A percentile compares a stretch with the other conserved stretches of the same genome.
Conservation (phyloP, 1,139 yeast species). For the Arxiozyma slooffiae region DNA sequence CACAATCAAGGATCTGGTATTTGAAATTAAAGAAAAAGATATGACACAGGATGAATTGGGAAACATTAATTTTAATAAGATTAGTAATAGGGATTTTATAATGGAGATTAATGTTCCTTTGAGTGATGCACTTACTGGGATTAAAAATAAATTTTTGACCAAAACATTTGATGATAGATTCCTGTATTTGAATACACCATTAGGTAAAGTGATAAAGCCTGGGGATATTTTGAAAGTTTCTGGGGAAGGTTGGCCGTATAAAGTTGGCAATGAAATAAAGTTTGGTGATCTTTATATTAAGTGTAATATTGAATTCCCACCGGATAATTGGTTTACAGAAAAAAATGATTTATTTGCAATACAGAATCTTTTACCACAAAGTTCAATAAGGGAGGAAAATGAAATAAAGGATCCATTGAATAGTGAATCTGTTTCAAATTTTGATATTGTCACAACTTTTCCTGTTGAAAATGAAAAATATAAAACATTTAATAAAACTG, state of each 20-base stretch:
- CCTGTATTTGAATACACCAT: conserved; percentile 51
- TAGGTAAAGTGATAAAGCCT: conserved; percentile 74
- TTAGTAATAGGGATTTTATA: conserved; percentile 52
- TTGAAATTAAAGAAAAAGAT: conserved; percentile 42
- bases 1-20: conserved; percentile 66
- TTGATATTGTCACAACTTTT: conserved; percentile 16
- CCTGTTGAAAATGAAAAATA: conserved; percentile 7
- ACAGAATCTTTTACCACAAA: conserved; percentile 45
- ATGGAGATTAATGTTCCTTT: conserved; percentile 53
- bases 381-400: not conserved
- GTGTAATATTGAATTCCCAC: conserved; percentile 71
- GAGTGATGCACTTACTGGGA: conserved; percentile 52
- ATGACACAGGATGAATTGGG: not conserved
- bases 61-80: conserved; percentile 41
- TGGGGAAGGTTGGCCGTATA: conserved; percentile 82
- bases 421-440: conserved; percentile 15
- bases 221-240: conserved; percentile 57
- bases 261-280: conserved; percentile 25
- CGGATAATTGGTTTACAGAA: conserved; percentile 70
- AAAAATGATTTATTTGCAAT: conserved; percentile 48
- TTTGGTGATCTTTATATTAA: conserved; percentile 70
- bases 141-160: conserved; percentile 35
- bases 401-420: conserved; percentile 16
- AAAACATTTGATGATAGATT: conserved; percentile 77
- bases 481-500: not conserved